A percentile compares a stretch with the other conserved stretches of the same genome.
phyloP scores from a whole-genome alignment of 495 filamentous ascomycete species.

The Thozetella sp. region DNA sequence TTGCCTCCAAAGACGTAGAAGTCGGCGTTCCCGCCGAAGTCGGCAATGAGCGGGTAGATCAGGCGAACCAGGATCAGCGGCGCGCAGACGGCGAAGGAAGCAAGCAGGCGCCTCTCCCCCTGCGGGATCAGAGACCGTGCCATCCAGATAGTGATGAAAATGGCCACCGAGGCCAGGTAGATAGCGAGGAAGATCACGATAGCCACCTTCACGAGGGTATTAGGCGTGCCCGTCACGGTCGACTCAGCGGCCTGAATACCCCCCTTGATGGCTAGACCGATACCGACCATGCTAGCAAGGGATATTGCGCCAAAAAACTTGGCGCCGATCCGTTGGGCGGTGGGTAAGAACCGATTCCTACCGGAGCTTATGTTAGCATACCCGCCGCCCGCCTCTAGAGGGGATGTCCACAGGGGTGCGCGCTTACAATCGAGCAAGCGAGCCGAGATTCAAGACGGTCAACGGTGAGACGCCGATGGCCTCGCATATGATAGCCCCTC shows the following conservation, averaged over 20 bases:
- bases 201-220: slow-evolving; percentile 4
- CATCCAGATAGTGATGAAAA: slow-evolving; percentile 12
- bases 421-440: slow-evolving; percentile 17
- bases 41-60: slow-evolving; percentile 22
- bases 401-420: neutral
- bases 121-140: slow-evolving; percentile 13
- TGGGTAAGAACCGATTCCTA: slow-evolving; percentile 2
- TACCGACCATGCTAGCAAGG: slow-evolving; percentile 16
- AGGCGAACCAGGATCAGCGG: slow-evolving; percentile 32
- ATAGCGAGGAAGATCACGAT: slow-evolving; percentile 16
- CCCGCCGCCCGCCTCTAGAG: neutral
- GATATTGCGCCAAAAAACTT: slow-evolving; percentile 17
- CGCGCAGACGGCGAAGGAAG: slow-evolving; percentile 24
- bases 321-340: slow-evolving; percentile 5
- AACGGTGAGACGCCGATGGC: slow-evolving; percentile 26
- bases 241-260: slow-evolving; percentile 14
- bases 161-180: slow-evolving; percentile 17
- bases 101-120: slow-evolving; percentile 28
- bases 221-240: slow-evolving; percentile 1
- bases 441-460: slow-evolving; percentile 20
- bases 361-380: slow-evolving; percentile 9
- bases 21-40: slow-evolving; percentile 15
- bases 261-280: slow-evolving; percentile 25
- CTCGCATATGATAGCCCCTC: slow-evolving; percentile 18
- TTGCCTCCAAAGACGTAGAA: slow-evolving; percentile 23